A percentile compares a stretch with the other conserved stretches of the same genome.
Conservation (phyloP, 108 stramenopile species). For the Pseudonitzschia delicatissima region DNA sequence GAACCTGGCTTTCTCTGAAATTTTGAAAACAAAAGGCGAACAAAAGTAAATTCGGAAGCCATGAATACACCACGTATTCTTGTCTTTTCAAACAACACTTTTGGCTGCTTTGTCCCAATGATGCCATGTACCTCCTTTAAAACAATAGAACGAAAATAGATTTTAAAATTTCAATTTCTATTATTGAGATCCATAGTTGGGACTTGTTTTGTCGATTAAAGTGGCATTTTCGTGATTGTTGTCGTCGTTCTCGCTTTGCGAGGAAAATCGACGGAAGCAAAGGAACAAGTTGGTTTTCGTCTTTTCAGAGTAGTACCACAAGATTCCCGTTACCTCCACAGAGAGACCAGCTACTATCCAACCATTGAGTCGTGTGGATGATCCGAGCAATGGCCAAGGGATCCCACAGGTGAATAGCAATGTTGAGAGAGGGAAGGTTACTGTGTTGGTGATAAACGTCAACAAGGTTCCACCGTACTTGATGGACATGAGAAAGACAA, state of each 20-base stretch:
- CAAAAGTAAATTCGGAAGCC: slow-evolving; percentile 14
- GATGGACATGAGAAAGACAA: slow-evolving; percentile 9
- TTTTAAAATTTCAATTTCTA: too few species aligned
- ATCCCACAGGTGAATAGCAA: slow-evolving; percentile 10
- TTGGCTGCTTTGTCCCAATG: too few species aligned
- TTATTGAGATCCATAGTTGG: too few species aligned
- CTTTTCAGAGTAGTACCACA: slow-evolving; percentile 8
- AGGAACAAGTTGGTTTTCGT: neutral
- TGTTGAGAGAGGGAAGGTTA: slow-evolving; percentile 15
- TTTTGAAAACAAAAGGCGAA: slow-evolving; percentile 31
- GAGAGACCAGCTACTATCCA: slow-evolving; percentile 5
- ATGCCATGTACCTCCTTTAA: too few species aligned
- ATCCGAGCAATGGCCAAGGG: slow-evolving; percentile 17
- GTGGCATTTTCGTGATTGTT: too few species aligned
- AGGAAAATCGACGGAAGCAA: too few species aligned
- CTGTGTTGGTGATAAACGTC: slow-evolving; percentile 20
- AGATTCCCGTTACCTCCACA: slow-evolving; percentile 11
- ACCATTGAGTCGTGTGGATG: slow-evolving; percentile 1
- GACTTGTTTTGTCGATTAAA: too few species aligned
- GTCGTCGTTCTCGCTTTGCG: too few species aligned
- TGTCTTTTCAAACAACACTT: too few species aligned
- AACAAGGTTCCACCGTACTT: slow-evolving; percentile 19
- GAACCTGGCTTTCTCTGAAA: slow-evolving; percentile 27
- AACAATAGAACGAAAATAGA: too few species aligned
- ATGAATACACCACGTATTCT: neutral